Conservation (phyloP, 345 rosid species). For the Euphorbia lathyris region DNA sequence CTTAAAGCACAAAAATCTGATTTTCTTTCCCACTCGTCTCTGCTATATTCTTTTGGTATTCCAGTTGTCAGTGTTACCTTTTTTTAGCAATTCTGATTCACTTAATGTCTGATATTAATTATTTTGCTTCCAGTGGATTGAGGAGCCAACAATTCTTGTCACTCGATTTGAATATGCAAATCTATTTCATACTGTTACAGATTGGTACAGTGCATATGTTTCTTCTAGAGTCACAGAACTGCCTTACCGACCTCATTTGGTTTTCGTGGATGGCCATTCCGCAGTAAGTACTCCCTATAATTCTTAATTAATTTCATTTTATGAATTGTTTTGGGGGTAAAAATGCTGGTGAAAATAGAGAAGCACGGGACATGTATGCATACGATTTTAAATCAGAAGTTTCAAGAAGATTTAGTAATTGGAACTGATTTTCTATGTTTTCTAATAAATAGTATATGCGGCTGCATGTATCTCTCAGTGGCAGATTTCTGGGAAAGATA, state of each 20-base stretch:
- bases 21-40: neutral
- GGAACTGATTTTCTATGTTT: neutral
- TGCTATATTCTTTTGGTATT: neutral
- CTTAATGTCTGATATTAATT: slow-evolving; percentile 1
- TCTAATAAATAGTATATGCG: neutral
- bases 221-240: slow-evolving; percentile 82
- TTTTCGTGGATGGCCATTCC: slow-evolving; percentile 88
- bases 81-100: neutral
- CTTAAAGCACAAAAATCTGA: neutral
- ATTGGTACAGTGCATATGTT: slow-evolving; percentile 91
- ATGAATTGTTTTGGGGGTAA: neutral
- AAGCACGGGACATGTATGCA: neutral
- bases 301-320: neutral
- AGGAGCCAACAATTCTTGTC: slow-evolving; percentile 75
- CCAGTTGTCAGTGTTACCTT: neutral
- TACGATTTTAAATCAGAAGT: neutral
- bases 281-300: slow-evolving; percentile 38
- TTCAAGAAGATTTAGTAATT: neutral
- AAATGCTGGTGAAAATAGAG: neutral
- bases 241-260: slow-evolving; percentile 77
- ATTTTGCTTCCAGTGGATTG: slow-evolving; percentile 72
- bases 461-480: neutral
- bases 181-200: slow-evolving; percentile 84
- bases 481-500: neutral
- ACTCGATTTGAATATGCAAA: slow-evolving; percentile 89